Percentiles rank a stretch among this genome's conserved stretches.
phyloP scores from a whole-genome alignment of 306 rosid species.

The Mimosa pudica region DNA sequence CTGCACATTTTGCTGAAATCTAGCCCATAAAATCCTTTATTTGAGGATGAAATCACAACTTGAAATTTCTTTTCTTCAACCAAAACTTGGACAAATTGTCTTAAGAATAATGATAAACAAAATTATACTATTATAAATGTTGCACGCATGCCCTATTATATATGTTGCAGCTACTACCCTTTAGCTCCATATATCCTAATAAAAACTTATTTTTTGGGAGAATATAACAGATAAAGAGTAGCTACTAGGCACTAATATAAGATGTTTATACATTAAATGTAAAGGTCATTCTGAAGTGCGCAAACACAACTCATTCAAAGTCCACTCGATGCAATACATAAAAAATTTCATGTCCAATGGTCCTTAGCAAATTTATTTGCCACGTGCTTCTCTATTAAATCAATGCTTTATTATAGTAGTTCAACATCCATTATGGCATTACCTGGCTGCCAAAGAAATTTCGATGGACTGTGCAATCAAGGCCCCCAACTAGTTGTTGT shows the following conservation, averaged over 20 bases:
- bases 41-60: background rate
- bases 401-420: background rate
- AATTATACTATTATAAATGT: background rate
- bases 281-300: background rate
- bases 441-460: conserved; percentile 99
- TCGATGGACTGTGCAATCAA: conserved; percentile 91
- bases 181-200: background rate
- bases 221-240: background rate
- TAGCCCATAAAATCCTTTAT: background rate
- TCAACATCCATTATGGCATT: conserved; percentile 17
- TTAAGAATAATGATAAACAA: background rate
- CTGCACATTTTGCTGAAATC: background rate
- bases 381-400: background rate
- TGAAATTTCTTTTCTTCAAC: background rate
- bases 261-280: background rate
- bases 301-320: background rate
- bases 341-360: background rate
- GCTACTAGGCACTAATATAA: background rate
- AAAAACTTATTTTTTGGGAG: background rate
- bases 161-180: background rate
- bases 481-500: conserved; percentile 88
- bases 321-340: background rate
- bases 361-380: background rate
- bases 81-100: background rate
- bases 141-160: no score